A percentile compares a stretch with the other conserved stretches of the same genome.
phyloP scores from a whole-genome alignment of 495 filamentous ascomycete species.

The Aspergillus affinis region DNA sequence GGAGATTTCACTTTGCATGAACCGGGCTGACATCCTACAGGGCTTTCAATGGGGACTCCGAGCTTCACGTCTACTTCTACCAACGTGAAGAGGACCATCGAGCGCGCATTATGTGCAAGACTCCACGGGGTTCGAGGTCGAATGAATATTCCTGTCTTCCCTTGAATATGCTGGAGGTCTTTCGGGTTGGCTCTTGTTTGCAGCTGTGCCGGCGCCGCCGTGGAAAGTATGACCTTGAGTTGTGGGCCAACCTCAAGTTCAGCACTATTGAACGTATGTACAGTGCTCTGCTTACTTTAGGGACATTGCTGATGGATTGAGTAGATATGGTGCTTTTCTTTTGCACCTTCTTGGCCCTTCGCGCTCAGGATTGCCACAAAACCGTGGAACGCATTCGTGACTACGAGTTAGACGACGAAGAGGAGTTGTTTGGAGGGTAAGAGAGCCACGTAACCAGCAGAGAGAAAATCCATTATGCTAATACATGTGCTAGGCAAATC shows the following conservation, averaged over 20 bases:
- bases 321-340: conserved; percentile 76
- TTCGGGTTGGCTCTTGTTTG: conserved; percentile 52
- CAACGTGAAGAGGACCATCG: conserved; percentile 52
- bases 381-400: conserved; percentile 54
- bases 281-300: background rate
- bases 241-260: conserved; percentile 62
- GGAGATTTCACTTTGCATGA: background rate
- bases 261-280: conserved; percentile 56
- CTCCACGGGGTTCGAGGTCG: conserved; percentile 33
- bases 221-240: conserved; percentile 39
- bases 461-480: background rate
- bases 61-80: conserved; percentile 57
- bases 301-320: background rate
- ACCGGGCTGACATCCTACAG: conserved; percentile 23
- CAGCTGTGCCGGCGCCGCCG: conserved; percentile 52
- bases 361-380: conserved; percentile 61
- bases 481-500: conserved; percentile 55
- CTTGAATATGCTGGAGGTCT: conserved; percentile 52
- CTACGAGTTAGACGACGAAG: conserved; percentile 61
- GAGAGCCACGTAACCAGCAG: conserved; percentile 10
- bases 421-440: conserved; percentile 69
- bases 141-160: conserved; percentile 50
- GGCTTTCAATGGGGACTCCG: conserved; percentile 38
- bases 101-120: conserved; percentile 57
- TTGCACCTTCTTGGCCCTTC: conserved; percentile 71